Base-by-base conservation (phyloP, 2,329 filamentous ascomycete genomes). In the Fonsecaea nubica region DNA sequence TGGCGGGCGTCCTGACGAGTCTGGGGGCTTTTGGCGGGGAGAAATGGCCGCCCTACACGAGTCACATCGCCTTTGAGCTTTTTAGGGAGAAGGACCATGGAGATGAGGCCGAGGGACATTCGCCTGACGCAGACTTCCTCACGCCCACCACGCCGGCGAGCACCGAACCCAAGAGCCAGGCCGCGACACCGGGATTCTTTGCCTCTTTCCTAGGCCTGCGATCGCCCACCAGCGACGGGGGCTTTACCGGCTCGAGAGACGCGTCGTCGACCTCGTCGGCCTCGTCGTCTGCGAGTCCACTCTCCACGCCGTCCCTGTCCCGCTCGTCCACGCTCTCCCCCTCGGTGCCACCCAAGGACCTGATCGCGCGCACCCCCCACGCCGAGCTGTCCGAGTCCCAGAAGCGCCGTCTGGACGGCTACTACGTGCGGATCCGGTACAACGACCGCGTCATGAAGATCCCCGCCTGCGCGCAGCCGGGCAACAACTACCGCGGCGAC, bases 21-120 rank as follows among this genome's bases (percentile, higher is more conserved):
- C 79, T 98, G 6, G 95, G 94, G 2, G 90, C 91, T 2, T 95
- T 92, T 76, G 83, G 91, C 50, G 81, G 81, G 21, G 86, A 86
- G 56, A 84, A 85, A 40, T 99, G 95, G 95, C 95, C 95, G 0
- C 93, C 93, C 0, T 99, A 94, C 75, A 97, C 94, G 0, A 94
- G 91, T 72, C 93, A 96, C 74, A 85, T 99, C 70, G 93, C 95
- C 36, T 83, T 99, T 62, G 95, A 99, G 79, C 84, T 98, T 68
- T 97, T 98, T 82, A 87, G 86, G 48, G 85, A 86, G 71, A 62
- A 66, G 45, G 72, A 69, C 73, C 74, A 63, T 58, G 74, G 1
- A 73, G 77, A 30, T 67, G 80, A 63, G 76, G 45, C 18, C 15
- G 13, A 40, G 18, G 18, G 30, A 13, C 42, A 40, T 2, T 76